phyloP scores from a whole-genome alignment of 495 filamentous ascomycete species.

The Lindgomyces ingoldianus region DNA sequence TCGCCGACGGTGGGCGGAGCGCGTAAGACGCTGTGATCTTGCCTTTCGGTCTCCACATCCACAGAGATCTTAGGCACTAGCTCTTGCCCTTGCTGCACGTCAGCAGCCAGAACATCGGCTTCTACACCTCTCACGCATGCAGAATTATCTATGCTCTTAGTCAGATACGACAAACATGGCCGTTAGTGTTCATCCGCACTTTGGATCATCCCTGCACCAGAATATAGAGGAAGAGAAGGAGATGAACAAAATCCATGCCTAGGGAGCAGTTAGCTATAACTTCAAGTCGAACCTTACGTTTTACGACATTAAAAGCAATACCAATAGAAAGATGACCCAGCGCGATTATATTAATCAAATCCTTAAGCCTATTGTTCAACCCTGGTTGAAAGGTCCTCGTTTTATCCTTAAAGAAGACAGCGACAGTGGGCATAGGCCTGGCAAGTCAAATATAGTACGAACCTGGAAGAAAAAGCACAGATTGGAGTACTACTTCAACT shows the following conservation, averaged over 20 bases:
- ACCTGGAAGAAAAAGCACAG: conserved; percentile 16
- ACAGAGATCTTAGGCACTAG: no score
- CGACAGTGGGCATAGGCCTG: conserved; percentile 9
- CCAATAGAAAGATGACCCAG: conserved; percentile 24
- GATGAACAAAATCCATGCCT: conserved; percentile 13
- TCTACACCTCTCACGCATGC: no score
- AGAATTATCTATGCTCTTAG: no score
- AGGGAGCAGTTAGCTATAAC: conserved; percentile 18
- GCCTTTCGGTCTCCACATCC: no score
- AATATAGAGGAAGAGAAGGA: conserved; percentile 8
- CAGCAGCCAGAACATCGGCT: no score
- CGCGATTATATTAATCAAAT: conserved; percentile 17
- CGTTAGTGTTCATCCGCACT: no score
- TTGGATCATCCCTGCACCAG: no score
- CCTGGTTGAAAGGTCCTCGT: conserved; percentile 6
- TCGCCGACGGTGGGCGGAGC: no score
- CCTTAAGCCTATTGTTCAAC: conserved; percentile 20
- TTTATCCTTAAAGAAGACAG: conserved; percentile 28
- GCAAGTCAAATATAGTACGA: conserved; percentile 7
- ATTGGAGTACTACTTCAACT: conserved; percentile 27
- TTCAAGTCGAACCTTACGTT: conserved; percentile 20
- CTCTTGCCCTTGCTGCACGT: no score
- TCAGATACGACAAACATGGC: no score
- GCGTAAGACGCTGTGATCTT: no score
- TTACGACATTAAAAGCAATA: conserved; percentile 23